Conservation (phyloP, 371 early-diverging fungal species). For the Actinomucor elegans region DNA sequence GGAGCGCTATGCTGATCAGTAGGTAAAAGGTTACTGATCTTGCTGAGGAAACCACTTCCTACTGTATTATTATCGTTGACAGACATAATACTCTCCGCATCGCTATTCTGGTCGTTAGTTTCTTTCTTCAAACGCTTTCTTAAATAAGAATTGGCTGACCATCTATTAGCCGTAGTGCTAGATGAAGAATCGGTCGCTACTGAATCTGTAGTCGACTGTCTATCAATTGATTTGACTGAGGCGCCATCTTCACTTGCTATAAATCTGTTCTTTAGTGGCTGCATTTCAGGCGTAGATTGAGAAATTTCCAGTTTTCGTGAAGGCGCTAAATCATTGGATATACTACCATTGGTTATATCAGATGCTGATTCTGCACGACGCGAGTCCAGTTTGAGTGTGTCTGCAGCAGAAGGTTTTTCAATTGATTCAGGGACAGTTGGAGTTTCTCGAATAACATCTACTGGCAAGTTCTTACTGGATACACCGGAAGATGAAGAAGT, state of each 20-base stretch:
- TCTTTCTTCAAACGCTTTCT: constrained; percentile 9
- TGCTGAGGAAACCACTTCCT: constrained; percentile 8
- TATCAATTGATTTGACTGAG: constrained; percentile 1
- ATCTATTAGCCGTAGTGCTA: constrained; percentile 3
- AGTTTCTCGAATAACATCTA: background rate
- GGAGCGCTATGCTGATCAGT: background rate
- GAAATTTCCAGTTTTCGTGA: background rate
- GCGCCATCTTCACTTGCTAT: background rate
- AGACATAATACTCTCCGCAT: constrained; percentile 5
- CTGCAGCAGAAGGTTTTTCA: constrained; percentile 14
- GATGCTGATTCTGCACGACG: constrained; percentile 15
- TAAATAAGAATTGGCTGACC: constrained; percentile 1
- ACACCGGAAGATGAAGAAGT: background rate
- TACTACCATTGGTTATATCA: background rate
- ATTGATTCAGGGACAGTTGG: constrained; percentile 11
- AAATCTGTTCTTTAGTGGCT: background rate
- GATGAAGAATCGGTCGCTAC: background rate
- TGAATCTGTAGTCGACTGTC: constrained; percentile 2
- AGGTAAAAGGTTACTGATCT: constrained; percentile 13
- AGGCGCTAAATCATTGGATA: background rate
- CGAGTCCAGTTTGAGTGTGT: constrained; percentile 9
- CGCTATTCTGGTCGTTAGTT: constrained; percentile 1
- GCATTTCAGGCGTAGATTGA: constrained; percentile 12
- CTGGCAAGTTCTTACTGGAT: background rate
- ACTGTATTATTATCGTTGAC: background rate